Base-by-base conservation (phyloP, 805 yeast genomes). In the Metschnikowia gelsemii region DNA sequence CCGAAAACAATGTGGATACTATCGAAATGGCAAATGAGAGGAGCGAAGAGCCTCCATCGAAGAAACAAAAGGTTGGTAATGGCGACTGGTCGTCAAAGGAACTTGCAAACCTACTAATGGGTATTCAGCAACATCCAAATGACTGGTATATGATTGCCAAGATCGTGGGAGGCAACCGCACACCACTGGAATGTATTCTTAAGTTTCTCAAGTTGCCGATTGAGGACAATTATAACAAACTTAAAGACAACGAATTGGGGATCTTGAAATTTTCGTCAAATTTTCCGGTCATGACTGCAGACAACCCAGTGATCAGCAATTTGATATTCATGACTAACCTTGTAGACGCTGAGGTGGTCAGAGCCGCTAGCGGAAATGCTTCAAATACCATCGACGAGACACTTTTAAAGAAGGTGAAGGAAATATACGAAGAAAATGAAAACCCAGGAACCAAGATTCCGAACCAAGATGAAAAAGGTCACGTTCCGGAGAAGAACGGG, bases 241-340 rank as follows among this genome's bases (percentile, higher is more conserved):
- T 76, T 23, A 59, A 65, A 25, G 72, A 76, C 25, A 60, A 84
- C 14, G 90, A 93, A 0, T 38, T 49, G 21, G 56, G 56, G 20
- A 86, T 95, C 11, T 72, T 90, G 49, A 85, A 82, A 57, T 88
- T 77, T 61, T 82, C 91, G 4, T 84, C 95, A 3, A 84, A 87
- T 59, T 73, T 91, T 37, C 96, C 98, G 11, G 83, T 87, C 36
- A 79, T 87, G 26, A 78, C 87, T 32, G 79, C 83, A 21, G 98
- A 93, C 53, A 93, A 93, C 62, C 99, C 99, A 2, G 89, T 93
- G 3, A 75, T 93, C 68, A 84, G 95, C 26, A 91, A 95, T n/a
- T 75, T 93, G 48, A 83, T 96, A 11, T 93, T 90, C 62, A 70
- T 93, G 63, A 81, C 90, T 0, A 82, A 87, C 27, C 65, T 90